These are phyloP conservation scores for Lasiosphaeria hispida DNA, from an alignment of 495 filamentous ascomycete species.

Conservation along the genomic window DNA sequence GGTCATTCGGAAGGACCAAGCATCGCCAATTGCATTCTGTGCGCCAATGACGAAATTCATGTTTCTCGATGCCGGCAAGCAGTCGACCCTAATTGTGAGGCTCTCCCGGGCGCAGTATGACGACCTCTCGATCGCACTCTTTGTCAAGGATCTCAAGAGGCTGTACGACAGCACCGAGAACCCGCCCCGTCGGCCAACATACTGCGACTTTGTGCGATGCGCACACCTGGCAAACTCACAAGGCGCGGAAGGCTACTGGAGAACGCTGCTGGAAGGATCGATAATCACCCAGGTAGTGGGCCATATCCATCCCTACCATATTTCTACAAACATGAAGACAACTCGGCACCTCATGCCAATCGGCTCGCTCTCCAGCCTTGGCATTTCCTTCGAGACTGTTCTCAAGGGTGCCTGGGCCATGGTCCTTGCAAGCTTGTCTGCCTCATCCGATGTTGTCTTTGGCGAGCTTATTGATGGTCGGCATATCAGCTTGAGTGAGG, in stretches of 20 bases:
- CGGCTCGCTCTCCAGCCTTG: slow-evolving; percentile 33
- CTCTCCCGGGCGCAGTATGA: slow-evolving; percentile 49
- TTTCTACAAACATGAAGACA: slow-evolving; percentile 34
- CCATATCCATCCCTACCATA: slow-evolving; percentile 35
- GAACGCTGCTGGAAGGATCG: slow-evolving; percentile 39
- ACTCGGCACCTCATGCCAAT: slow-evolving; percentile 37
- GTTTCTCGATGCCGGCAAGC: slow-evolving; percentile 46
- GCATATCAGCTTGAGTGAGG: slow-evolving; percentile 34
- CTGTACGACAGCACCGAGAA: slow-evolving; percentile 39
- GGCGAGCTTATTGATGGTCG: slow-evolving; percentile 52
- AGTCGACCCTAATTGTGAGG: slow-evolving; percentile 42
- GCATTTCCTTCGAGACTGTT: slow-evolving; percentile 40
- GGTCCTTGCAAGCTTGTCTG: slow-evolving; percentile 45
- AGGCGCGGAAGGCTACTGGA: slow-evolving; percentile 43
- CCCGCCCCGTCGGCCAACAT: slow-evolving; percentile 35
- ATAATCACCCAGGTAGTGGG: slow-evolving; percentile 42
- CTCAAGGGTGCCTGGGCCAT: slow-evolving; percentile 50
- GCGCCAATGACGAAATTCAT: slow-evolving; percentile 46
- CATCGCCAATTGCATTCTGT: slow-evolving; percentile 35
- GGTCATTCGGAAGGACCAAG: slow-evolving; percentile 41
- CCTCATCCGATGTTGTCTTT: slow-evolving; percentile 46
- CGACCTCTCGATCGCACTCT: slow-evolving; percentile 38
- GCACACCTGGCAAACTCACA: slow-evolving; percentile 33
- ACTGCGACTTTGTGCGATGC: slow-evolving; percentile 43
- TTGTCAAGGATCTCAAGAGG: slow-evolving; percentile 43